Percentiles rank a stretch among this genome's conserved stretches.
phyloP scores from a whole-genome alignment of 495 filamentous ascomycete species.

The Trichodelitschia bisporula region DNA sequence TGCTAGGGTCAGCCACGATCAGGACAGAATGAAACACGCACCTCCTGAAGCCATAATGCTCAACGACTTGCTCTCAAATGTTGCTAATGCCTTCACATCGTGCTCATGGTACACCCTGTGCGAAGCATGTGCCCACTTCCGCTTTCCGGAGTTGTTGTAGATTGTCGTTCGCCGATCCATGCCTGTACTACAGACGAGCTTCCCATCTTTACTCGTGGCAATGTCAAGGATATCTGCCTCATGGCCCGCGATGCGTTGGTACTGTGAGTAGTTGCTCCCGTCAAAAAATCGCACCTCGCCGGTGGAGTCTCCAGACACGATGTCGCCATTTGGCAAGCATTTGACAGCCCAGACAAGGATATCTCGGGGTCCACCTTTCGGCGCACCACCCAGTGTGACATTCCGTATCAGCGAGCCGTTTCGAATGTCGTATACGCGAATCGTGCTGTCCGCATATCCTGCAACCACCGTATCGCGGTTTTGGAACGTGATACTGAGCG shows the following conservation, averaged over 20 bases:
- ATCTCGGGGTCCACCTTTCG: slow-evolving; percentile 51
- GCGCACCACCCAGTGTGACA: slow-evolving; percentile 64
- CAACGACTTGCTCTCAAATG: slow-evolving; percentile 59
- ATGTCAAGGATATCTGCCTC: slow-evolving; percentile 78
- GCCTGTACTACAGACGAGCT: slow-evolving; percentile 69
- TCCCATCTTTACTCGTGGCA: slow-evolving; percentile 52
- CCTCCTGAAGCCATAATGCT: slow-evolving; percentile 85
- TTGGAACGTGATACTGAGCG: slow-evolving; percentile 77
- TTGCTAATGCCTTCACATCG: slow-evolving; percentile 87
- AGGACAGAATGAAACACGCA: slow-evolving; percentile 17
- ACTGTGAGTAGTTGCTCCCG: slow-evolving; percentile 64
- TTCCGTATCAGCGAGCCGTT: slow-evolving; percentile 46
- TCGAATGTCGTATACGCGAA: slow-evolving; percentile 71
- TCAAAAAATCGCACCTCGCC: slow-evolving; percentile 88
- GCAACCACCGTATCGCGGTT: slow-evolving; percentile 59
- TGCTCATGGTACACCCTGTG: slow-evolving; percentile 67
- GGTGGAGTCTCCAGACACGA: slow-evolving; percentile 85
- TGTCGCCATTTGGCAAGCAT: slow-evolving; percentile 60
- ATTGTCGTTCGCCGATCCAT: slow-evolving; percentile 71
- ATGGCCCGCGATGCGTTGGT: slow-evolving; percentile 64
- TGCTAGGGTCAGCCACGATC: slow-evolving; percentile 18
- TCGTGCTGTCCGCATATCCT: slow-evolving; percentile 78
- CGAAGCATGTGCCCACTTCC: slow-evolving; percentile 49
- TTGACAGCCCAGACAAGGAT: slow-evolving; percentile 85
- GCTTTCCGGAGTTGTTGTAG: slow-evolving; percentile 40